Conservation (phyloP, 129 eudicot species). For the Logfia minima region DNA sequence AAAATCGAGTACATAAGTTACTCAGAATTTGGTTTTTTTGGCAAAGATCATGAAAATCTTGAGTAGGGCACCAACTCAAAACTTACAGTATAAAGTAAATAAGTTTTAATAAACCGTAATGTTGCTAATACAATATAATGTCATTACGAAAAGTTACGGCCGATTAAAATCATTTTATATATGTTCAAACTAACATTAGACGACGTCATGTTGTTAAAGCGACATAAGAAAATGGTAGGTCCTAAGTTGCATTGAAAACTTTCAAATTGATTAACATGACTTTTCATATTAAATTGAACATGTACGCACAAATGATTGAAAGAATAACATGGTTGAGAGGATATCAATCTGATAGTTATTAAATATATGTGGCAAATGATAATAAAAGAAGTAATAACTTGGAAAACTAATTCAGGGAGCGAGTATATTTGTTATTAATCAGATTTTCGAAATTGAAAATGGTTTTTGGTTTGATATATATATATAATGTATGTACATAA, state of each 20-base stretch:
- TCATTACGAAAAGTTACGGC: not conserved
- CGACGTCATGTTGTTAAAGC: too few species aligned
- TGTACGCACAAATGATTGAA: too few species aligned
- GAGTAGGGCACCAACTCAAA: slow-evolving; percentile 30
- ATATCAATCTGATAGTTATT: too few species aligned
- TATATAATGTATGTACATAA: too few species aligned
- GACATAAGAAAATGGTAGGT: not conserved
- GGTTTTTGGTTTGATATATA: too few species aligned
- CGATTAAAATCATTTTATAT: too few species aligned
- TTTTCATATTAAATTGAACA: not conserved
- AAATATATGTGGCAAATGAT: too few species aligned
- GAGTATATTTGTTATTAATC: too few species aligned
- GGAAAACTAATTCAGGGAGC: too few species aligned
- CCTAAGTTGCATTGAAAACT: not conserved
- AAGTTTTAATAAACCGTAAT: not conserved
- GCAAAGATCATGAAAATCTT: slow-evolving; percentile 43
- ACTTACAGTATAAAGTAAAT: not conserved
- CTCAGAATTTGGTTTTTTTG: slow-evolving; percentile 38
- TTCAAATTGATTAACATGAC: not conserved
- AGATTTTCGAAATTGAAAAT: too few species aligned
- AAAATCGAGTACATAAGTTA: slow-evolving; percentile 37
- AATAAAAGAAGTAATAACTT: too few species aligned
- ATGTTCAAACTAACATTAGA: not conserved
- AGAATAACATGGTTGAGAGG: too few species aligned
- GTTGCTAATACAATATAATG: not conserved